A percentile compares a stretch with the other conserved stretches of the same genome.
These are phyloP conservation scores for Leucogyrophana mollusca DNA, from an alignment of 768 basidiomycete species.

Conservation along the genomic window DNA sequence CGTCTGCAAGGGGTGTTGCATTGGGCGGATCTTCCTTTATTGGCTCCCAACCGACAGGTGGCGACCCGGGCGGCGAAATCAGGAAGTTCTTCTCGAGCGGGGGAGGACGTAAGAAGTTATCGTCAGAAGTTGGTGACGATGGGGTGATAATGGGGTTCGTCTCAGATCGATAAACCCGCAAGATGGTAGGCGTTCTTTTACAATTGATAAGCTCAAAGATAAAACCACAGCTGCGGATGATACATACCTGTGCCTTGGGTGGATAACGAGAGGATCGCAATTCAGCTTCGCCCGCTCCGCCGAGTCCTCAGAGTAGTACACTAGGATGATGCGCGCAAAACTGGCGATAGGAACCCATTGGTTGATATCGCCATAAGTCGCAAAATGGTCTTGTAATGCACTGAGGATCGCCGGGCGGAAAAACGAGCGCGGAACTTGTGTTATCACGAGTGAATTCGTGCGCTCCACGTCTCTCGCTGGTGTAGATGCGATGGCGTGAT, in stretches of 20 bases:
- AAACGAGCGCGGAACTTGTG: constrained; percentile 72
- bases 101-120: constrained; percentile 63
- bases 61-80: constrained; percentile 96
- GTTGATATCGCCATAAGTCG: constrained; percentile 75
- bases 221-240: constrained; percentile 8
- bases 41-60: constrained; percentile 96
- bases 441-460: constrained; percentile 87
- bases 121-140: constrained; percentile 24
- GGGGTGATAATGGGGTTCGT: constrained; percentile 56
- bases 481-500: neutral
- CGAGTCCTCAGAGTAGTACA: constrained; percentile 62
- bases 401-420: constrained; percentile 71
- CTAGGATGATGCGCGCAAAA: constrained; percentile 81
- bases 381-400: constrained; percentile 72
- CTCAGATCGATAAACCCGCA: constrained; percentile 75
- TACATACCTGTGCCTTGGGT: constrained; percentile 52
- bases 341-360: constrained; percentile 87
- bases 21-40: constrained; percentile 92
- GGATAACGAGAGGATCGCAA: constrained; percentile 64
- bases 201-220: constrained; percentile 9
- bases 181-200: constrained; percentile 44
- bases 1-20: constrained; percentile 75
- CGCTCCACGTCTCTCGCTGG: constrained; percentile 10
- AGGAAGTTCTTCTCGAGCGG: constrained; percentile 89
- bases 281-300: constrained; percentile 67